Percentiles rank a stretch among this genome's conserved stretches.
Conservation (phyloP, 2,329 filamentous ascomycete genomes). For the Thermothelomyces thermophilus region DNA sequence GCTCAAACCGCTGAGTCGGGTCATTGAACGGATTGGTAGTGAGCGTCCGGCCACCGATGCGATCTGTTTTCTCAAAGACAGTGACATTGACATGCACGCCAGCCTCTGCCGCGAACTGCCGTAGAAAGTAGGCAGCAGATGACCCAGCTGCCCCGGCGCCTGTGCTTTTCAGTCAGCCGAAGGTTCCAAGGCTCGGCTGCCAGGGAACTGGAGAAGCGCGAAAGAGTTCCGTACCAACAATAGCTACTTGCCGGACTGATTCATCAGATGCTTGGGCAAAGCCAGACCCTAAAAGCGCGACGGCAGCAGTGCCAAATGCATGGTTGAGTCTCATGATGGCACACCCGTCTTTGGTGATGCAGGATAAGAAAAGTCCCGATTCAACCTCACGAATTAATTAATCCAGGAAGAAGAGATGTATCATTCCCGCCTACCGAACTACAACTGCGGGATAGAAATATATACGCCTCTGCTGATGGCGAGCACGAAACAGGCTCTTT, state of each 20-base stretch:
- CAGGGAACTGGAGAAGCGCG: not conserved
- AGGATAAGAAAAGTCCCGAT: no score
- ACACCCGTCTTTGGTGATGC: not conserved
- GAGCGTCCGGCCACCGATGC: slow-evolving; percentile 78
- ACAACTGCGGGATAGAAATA: no score
- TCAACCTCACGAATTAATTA: no score
- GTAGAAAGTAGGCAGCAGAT: slow-evolving; percentile 77
- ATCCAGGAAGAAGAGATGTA: no score
- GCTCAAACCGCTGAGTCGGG: slow-evolving; percentile 62
- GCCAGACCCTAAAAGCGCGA: slow-evolving; percentile 5
- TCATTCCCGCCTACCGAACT: no score
- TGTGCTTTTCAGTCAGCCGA: slow-evolving; percentile 31
- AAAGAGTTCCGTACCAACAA: slow-evolving; percentile 24
- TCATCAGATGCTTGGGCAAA: not conserved
- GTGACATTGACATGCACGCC: slow-evolving; percentile 67
- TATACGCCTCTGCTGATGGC: no score
- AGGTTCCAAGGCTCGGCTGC: not conserved
- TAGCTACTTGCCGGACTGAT: slow-evolving; percentile 26
- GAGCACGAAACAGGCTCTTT: no score
- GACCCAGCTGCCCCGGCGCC: slow-evolving; percentile 86
- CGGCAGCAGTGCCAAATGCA: not conserved
- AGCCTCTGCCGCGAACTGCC: slow-evolving; percentile 59
- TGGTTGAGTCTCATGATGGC: slow-evolving; percentile 12
- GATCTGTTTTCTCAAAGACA: slow-evolving; percentile 72
- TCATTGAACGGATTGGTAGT: slow-evolving; percentile 74